phyloP scores from a whole-genome alignment of 352 stramenopile genomes.

The Pythium biforme region DNA sequence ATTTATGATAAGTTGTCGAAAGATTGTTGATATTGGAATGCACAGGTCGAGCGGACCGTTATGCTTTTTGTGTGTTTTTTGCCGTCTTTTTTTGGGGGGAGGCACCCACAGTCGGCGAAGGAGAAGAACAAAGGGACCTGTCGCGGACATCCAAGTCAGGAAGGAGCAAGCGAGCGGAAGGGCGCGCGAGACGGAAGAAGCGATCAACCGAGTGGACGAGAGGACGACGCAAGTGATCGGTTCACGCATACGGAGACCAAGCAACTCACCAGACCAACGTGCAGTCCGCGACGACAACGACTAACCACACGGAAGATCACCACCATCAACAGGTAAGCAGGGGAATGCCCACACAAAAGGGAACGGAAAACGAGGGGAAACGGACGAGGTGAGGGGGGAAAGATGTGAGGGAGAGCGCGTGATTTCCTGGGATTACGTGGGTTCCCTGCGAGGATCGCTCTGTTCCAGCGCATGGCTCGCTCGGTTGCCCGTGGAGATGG shows the following conservation, averaged over 20 bases:
- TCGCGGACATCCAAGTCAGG: slow-evolving; percentile 2
- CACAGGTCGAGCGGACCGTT: slow-evolving; percentile 24
- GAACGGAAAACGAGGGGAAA: background rate
- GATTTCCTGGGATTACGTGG: no score
- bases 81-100: slow-evolving; percentile 29
- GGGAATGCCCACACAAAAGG: background rate
- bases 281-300: background rate
- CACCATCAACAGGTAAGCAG: background rate
- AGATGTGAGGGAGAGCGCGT: background rate
- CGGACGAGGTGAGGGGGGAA: background rate
- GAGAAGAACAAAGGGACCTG: slow-evolving; percentile 5
- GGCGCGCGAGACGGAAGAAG: slow-evolving; percentile 5
- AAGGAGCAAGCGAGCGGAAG: slow-evolving; percentile 14
- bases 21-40: slow-evolving; percentile 15
- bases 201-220: background rate
- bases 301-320: background rate
- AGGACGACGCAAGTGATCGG: background rate
- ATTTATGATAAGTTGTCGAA: slow-evolving; percentile 15
- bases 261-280: background rate
- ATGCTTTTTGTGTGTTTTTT: slow-evolving; percentile 27
- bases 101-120: background rate
- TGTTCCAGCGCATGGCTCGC: no score
- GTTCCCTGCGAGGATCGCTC: no score
- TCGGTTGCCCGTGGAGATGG: no score
- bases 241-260: background rate